Evolutionary conservation across 495 filamentous ascomycete genomes (phyloP).

Genomic region (Aspergillus biplanus): DNA sequence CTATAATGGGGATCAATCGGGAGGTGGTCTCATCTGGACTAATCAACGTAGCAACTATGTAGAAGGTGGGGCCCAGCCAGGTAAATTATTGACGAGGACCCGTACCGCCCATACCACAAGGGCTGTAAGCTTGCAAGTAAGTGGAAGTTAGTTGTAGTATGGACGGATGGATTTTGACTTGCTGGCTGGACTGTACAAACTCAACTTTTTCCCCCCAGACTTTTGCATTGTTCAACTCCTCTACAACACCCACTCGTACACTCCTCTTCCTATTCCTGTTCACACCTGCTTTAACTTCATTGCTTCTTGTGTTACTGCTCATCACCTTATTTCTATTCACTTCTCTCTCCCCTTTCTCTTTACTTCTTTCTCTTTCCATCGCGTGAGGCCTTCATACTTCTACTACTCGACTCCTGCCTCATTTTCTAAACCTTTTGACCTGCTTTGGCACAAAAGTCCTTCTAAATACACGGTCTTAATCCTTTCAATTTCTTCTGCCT

Average conservation of each 20-base stretch:
- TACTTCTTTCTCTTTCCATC: slow-evolving; percentile 12
- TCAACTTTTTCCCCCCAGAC: slow-evolving; percentile 30
- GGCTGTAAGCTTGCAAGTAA: background rate
- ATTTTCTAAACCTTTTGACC: background rate
- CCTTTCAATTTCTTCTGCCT: slow-evolving; percentile 10
- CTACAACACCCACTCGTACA: slow-evolving; percentile 33
- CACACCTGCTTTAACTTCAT: slow-evolving; percentile 13
- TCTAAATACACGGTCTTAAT: slow-evolving; percentile 5
- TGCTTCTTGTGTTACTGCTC: slow-evolving; percentile 14
- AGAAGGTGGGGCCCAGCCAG: slow-evolving; percentile 13
- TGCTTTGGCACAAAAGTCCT: background rate
- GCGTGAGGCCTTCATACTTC: slow-evolving; percentile 30
- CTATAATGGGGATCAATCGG: slow-evolving; percentile 19
- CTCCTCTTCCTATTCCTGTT: slow-evolving; percentile 31
- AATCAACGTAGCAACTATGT: slow-evolving; percentile 4
- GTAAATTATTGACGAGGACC: slow-evolving; percentile 16
- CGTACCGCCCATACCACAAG: slow-evolving; percentile 10
- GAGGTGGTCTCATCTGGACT: slow-evolving; percentile 15
- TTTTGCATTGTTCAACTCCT: slow-evolving; percentile 30
- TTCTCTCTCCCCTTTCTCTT: slow-evolving; percentile 14
- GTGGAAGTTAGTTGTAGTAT: background rate
- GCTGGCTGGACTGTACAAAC: slow-evolving; percentile 35
- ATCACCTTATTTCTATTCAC: slow-evolving; percentile 16
- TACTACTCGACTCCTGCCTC: slow-evolving; percentile 13
- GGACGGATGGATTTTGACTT: slow-evolving; percentile 18